Evolutionary conservation across 1,139 yeast species (phyloP).

Genomic region (Zhuliangozyma blackwelliae): DNA sequence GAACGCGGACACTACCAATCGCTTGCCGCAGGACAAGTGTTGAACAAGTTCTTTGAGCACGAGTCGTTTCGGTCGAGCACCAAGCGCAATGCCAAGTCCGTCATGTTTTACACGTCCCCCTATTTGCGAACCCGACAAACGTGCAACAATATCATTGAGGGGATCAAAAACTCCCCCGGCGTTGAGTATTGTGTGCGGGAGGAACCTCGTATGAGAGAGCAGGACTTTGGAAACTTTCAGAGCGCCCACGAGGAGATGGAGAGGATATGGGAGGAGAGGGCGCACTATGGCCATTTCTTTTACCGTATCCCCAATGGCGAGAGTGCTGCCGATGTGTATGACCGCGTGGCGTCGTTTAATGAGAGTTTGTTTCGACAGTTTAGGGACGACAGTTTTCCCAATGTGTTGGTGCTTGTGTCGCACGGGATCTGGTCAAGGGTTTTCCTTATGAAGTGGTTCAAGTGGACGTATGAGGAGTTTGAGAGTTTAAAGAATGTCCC

Average conservation of each 20-base stretch:
- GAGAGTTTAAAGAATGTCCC: conserved; percentile 78
- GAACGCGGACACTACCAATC: conserved; percentile 68
- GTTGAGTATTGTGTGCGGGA: conserved; percentile 58
- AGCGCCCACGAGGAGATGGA: conserved; percentile 74
- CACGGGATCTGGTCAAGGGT: conserved; percentile 95
- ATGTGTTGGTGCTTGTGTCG: conserved; percentile 75
- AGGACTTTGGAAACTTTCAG: conserved; percentile 92
- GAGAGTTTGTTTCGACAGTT: conserved; percentile 83
- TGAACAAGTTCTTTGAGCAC: conserved; percentile 50
- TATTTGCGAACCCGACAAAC: conserved; percentile 80
- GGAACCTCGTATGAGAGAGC: conserved; percentile 89
- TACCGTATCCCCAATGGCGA: conserved; percentile 91
- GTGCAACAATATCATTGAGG: conserved; percentile 60
- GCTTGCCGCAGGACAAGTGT: conserved; percentile 56
- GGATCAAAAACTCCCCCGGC: conserved; percentile 48
- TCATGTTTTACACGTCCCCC: conserved; percentile 76
- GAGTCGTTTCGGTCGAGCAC: conserved; percentile 26
- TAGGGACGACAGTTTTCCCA: conserved; percentile 60
- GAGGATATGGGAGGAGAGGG: conserved; percentile 72
- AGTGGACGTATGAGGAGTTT: conserved; percentile 88
- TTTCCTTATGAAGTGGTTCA: conserved; percentile 86
- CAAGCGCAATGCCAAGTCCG: conserved; percentile 24
- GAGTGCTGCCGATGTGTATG: conserved; percentile 93
- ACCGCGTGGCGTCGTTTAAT: conserved; percentile 83
- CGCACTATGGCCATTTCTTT: conserved; percentile 87